A percentile compares a stretch with the other conserved stretches of the same genome.
Evolutionary conservation across 768 basidiomycete species (phyloP).

Genomic region (Suillus cothurnatus): DNA sequence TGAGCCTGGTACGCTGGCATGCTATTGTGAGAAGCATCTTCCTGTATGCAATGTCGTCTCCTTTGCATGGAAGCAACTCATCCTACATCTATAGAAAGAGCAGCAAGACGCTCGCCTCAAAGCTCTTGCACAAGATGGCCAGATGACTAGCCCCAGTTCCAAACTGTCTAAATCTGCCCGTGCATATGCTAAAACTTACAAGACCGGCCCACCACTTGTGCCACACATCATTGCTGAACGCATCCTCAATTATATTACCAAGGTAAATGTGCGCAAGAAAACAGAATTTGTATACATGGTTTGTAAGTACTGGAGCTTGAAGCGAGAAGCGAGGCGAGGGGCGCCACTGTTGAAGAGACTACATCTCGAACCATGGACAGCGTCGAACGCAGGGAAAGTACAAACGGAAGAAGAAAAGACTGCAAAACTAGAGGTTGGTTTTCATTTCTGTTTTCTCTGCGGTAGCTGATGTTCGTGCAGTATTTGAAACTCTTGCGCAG

Average conservation of each 20-base stretch:
- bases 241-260: slow-evolving; percentile 72
- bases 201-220: slow-evolving; percentile 89
- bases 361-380: slow-evolving; percentile 98
- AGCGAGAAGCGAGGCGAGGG: slow-evolving; percentile 89
- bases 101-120: slow-evolving; percentile 65
- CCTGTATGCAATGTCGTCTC: slow-evolving; percentile 54
- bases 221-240: slow-evolving; percentile 83
- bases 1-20: slow-evolving; percentile 72
- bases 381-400: slow-evolving; percentile 58
- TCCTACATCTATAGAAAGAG: slow-evolving; percentile 61
- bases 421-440: slow-evolving; percentile 76
- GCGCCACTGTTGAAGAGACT: slow-evolving; percentile 91
- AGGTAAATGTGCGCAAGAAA: slow-evolving; percentile 74
- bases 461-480: slow-evolving; percentile 28
- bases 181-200: slow-evolving; percentile 90
- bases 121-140: slow-evolving; percentile 48
- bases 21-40: slow-evolving; percentile 90
- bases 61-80: background rate
- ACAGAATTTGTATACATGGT: slow-evolving; percentile 72
- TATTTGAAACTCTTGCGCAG: slow-evolving; percentile 63
- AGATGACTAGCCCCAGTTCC: slow-evolving; percentile 41
- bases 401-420: slow-evolving; percentile 83
- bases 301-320: slow-evolving; percentile 96
- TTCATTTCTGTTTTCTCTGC: background rate
- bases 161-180: slow-evolving; percentile 77